Evolutionary conservation across 305 asterid species (phyloP), one percentile per base, ranked within the genome.

Genomic region (Fraxinus angustifolia): DNA sequence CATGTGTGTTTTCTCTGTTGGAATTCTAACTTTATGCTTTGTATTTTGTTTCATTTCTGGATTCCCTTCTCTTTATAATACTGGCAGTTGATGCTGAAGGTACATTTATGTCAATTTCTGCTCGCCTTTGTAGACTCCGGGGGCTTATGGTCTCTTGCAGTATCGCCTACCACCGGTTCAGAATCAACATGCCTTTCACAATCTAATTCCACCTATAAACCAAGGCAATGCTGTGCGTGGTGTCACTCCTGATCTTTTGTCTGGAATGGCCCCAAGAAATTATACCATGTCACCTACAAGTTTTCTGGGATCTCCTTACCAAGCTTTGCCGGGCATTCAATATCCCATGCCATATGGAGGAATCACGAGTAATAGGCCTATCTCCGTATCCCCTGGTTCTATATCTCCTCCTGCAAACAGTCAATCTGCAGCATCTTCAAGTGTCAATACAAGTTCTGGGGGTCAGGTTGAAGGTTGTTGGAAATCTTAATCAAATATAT

Each of bases 361-460:
- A 78, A 71, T 90, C 74, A 70, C 84, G 34, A 85, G 74, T 78
- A 82, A 80, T 75, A 85, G 80, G 70, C 88, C 83, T 28, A 14
- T 84, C 4, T 78, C 85, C 2, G 76, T 77, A 56, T 75, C 91
- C 73, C 76, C 92, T 40, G 88, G 93, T 53, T 83, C 94, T 83
- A 77, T 82, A 78, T 89, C 91, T 40, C 93, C 96, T 81, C 85
- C 84, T 35, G 85, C 92, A 82, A 84, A 82, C 85, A 88, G 86
- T 81, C 92, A 83, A 34, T 81, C 95, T 87, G 95, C 92, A 92
- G 91, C 92, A 91, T 91, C 97, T 90, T 89, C 97, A 78, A 90
- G 92, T 88, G 91, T 89, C 90, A 83, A 82, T 71, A 75, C 92
- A 62, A 90, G 89, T 83, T 87, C 97, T 11, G 93, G 91, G 77